Evolutionary conservation across 2,329 filamentous ascomycete genomes (phyloP).

Genomic region (Cryphonectria carpinicola): DNA sequence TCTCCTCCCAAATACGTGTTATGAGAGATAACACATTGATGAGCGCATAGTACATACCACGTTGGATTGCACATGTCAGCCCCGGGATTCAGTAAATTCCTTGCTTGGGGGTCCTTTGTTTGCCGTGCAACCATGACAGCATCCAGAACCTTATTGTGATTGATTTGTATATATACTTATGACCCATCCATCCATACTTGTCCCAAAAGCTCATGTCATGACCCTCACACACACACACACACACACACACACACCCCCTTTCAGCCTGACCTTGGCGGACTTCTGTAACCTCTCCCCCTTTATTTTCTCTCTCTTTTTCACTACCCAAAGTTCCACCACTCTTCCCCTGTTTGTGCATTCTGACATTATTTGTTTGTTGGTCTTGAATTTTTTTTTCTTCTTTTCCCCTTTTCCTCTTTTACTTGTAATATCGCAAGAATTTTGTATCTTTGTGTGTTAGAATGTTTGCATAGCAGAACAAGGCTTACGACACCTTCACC

Average conservation of each 20-base stretch:
- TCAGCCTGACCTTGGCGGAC: slow-evolving; percentile 12
- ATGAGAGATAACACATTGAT: background rate
- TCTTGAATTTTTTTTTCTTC: background rate
- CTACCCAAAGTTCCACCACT: background rate
- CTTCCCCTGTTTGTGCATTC: background rate
- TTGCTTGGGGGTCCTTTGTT: slow-evolving; percentile 3
- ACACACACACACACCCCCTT: too few relatives aligned
- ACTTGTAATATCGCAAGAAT: background rate
- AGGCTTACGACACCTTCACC: background rate
- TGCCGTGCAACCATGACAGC: slow-evolving; percentile 17
- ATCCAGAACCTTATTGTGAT: slow-evolving; percentile 21
- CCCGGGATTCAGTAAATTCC: slow-evolving; percentile 4
- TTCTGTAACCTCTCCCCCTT: background rate
- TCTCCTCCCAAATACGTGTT: background rate
- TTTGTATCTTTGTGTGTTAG: background rate
- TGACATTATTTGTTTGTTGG: background rate
- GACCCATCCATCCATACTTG: background rate
- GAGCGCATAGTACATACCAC: background rate
- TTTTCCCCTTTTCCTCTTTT: too few relatives aligned
- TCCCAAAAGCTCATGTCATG: slow-evolving; percentile 8
- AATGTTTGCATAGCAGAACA: slow-evolving; percentile 14
- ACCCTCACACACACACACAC: too few relatives aligned
- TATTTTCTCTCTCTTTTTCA: background rate
- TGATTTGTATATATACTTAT: slow-evolving; percentile 4
- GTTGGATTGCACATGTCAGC: slow-evolving; percentile 2